Percentiles rank a stretch among this genome's conserved stretches.
phyloP scores from a whole-genome alignment of 768 basidiomycete species.

The Suillus plorans region DNA sequence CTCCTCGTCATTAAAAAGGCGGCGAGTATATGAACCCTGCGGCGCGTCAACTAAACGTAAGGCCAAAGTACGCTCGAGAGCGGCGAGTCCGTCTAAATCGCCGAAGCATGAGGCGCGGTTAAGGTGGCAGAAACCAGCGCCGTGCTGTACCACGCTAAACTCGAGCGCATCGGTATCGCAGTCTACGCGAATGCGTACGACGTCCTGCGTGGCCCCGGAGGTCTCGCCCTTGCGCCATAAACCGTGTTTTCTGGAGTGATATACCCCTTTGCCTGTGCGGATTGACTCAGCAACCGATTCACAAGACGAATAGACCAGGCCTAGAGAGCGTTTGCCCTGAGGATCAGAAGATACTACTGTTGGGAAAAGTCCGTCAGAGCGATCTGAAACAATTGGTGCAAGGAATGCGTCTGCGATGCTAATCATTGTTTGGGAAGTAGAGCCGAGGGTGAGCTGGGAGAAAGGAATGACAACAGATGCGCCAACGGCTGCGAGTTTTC shows the following conservation, averaged over 20 bases:
- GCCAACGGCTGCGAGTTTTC: constrained; percentile 55
- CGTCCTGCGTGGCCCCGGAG: constrained; percentile 88
- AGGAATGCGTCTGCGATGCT: constrained; percentile 86
- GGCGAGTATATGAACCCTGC: constrained; percentile 87
- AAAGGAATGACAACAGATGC: constrained; percentile 72
- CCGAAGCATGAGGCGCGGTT: constrained; percentile 88
- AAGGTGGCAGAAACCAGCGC: constrained; percentile 92
- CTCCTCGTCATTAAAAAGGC: constrained; percentile 78
- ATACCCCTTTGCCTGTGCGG: constrained; percentile 85
- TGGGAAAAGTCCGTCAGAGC: constrained; percentile 89
- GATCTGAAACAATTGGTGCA: constrained; percentile 78
- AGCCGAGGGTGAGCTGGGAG: constrained; percentile 60
- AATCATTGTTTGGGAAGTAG: constrained; percentile 56
- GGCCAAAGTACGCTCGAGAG: constrained; percentile 76
- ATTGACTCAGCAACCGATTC: constrained; percentile 88
- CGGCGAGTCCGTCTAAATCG: constrained; percentile 71
- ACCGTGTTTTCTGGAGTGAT: constrained; percentile 94
- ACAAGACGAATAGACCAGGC: constrained; percentile 92
- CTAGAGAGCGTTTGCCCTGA: constrained; percentile 74
- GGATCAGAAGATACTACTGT: constrained; percentile 78
- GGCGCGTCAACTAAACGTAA: constrained; percentile 76
- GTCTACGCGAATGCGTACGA: constrained; percentile 80
- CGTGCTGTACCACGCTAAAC: constrained; percentile 87
- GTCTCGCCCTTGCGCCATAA: constrained; percentile 98
- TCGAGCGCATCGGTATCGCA: constrained; percentile 93